Base-by-base conservation (phyloP, 768 basidiomycete species). In the Dioszegia hungarica region DNA sequence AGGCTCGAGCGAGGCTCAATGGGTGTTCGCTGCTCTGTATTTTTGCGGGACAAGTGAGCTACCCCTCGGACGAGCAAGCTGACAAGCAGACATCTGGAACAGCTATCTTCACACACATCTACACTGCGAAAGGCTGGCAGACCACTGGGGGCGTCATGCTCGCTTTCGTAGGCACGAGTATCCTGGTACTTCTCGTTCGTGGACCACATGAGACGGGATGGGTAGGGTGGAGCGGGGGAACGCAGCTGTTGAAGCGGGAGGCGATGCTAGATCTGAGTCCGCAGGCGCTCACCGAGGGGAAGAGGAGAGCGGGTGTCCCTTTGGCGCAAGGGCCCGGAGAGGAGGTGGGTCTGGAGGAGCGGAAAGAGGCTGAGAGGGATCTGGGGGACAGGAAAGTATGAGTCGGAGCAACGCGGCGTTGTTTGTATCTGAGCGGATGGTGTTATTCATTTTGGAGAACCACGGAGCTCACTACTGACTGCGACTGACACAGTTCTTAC, bases 21-120 rank as follows among this genome's bases (percentile, higher is more conserved):
- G 88, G 89, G 0, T 81, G 89, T 40, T 79, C 84, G 41, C 82
- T 91, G 43, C 78, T 90, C 51, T 83, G 84, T 77, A 61, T 86
- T 28, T 88, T 89, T 74, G 80, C 87, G 22, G 89, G 89, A 0
- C 88, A 90, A 78, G 70, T 70, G 38, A 56, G 67, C 51, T 9
- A 2, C 17, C 1, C 40, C 24, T 27, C 51, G 24, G 20, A 17
- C 12, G 4, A 22, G 8, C 10, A 0, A 11, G 28, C 59, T 60
- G 22, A 56, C n/a, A n/a, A 19, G 1, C 34, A 73, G 69, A 86
- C 90, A 10, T 84, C 87, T 76, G 89, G 89, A 17, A 89, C 88
- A 0, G 80, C 86, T 0, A 85, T 85, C 0, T 85, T 88, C 28
- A 86, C 87, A 0, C 73, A 82, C 33, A 81, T 90, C 1, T 91